phyloP scores from a whole-genome alignment of 2,329 filamentous ascomycete species.

The Gliomastix tumulicola region DNA sequence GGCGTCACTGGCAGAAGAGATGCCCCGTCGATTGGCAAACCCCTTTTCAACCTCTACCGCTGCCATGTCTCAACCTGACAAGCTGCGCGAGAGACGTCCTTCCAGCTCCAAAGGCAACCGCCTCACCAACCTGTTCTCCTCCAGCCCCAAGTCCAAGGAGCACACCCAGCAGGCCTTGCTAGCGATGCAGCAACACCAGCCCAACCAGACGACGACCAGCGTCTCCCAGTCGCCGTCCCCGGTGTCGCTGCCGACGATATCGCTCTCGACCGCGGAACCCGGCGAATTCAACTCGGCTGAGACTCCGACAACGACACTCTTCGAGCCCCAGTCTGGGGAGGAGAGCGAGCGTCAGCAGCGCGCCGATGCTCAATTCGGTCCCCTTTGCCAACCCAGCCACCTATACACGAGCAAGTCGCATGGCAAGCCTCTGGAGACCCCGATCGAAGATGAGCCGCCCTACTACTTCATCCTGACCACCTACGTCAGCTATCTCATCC shows the following conservation, averaged over 20 bases:
- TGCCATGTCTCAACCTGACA: constrained; percentile 40
- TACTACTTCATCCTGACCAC: constrained; percentile 97
- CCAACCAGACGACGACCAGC: constrained; percentile 28
- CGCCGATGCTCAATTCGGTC: constrained; percentile 86
- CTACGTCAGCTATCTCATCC: constrained; percentile 94
- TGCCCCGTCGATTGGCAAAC: constrained; percentile 54
- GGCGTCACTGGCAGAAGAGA: no score
- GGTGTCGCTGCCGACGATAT: constrained; percentile 81
- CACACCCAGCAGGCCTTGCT: constrained; percentile 62
- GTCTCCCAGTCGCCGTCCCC: constrained; percentile 64
- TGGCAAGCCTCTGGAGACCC: constrained; percentile 71
- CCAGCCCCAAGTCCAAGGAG: constrained; percentile 68
- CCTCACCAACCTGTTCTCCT: constrained; percentile 76
- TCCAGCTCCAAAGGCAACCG: constrained; percentile 66
- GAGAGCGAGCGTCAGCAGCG: constrained; percentile 70
- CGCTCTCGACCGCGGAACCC: constrained; percentile 76
- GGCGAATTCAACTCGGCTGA: constrained; percentile 73
- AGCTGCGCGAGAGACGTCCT: constrained; percentile 46
- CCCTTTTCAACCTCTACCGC: constrained; percentile 42
- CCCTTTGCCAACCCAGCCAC: constrained; percentile 72
- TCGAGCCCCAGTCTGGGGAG: constrained; percentile 79
- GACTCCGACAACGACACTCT: constrained; percentile 69
- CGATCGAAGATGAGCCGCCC: constrained; percentile 88
- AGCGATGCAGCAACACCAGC: constrained; percentile 52
- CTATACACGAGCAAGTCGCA: constrained; percentile 85